Evolutionary conservation across 768 basidiomycete species (phyloP), one percentile per base, ranked within the genome.

Genomic region (Phylloporus rhodoxanthus): DNA sequence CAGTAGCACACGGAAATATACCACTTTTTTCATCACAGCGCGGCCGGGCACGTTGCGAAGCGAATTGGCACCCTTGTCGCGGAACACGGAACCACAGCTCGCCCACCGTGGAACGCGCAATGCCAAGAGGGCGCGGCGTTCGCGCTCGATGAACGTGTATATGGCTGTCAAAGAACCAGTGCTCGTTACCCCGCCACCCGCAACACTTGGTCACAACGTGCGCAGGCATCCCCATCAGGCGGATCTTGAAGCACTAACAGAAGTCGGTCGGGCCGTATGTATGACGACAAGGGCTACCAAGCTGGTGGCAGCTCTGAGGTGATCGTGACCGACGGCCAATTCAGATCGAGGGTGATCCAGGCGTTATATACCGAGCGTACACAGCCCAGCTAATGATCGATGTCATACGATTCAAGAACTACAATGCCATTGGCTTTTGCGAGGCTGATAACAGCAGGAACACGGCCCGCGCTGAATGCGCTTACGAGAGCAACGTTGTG

Each of bases 361-460:
- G 19, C 2, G n/a, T 20, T 43, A 50, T 47, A 50, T 39, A 45
- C 42, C 41, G 47, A 41, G 45, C 8, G 3, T 19, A 51, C 63
- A 54, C 54, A 53, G 60, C 62, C 55, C 19, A 44, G 15, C 33
- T 17, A 38, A 41, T 40, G 48, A 53, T 56, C 53, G 30, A 52
- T 25, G 25, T 21, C 39, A 33, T 43, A 47, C 26, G 39, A 36
- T 33, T 44, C 11, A 30, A 30, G 29, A 30, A 26, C n/a, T 39
- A 14, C 28, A 29, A 34, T 25, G 17, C 41, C 41, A 41, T 44
- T 50, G 43, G 43, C 21, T 15, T 26, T 37, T 29, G 32, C 11
- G 21, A 33, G 29, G 9, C 17, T 21, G 45, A 44, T 36, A 43
- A 26, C 17, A 11, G 5, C 33, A n/a, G n/a, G 23, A n/a, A 19